Conservation (phyloP, 805 yeast genomes). For the Candida orba region DNA sequence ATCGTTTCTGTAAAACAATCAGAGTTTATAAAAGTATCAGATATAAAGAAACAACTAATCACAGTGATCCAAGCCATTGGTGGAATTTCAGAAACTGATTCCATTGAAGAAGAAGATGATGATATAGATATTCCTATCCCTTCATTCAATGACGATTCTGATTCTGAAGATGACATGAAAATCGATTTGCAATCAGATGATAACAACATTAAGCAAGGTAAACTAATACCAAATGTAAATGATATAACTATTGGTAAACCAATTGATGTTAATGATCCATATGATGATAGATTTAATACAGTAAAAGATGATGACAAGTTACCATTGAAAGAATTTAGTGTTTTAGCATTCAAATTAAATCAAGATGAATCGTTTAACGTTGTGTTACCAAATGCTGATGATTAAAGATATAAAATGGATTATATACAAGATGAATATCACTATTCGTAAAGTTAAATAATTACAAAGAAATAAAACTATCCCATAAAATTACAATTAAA, state of each 20-base stretch:
- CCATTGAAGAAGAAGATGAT: constrained; percentile 10
- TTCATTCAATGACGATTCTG: constrained; percentile 25
- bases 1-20: constrained; percentile 20
- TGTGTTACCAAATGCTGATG: constrained; percentile 12
- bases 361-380: constrained; percentile 16
- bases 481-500: constrained; percentile 4
- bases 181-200: background rate
- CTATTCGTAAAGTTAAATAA: background rate
- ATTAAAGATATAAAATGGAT: no score
- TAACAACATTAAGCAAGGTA: constrained; percentile 1
- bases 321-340: constrained; percentile 10
- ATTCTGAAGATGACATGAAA: constrained; percentile 22
- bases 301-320: constrained; percentile 9
- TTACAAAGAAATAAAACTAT: background rate
- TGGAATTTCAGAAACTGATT: constrained; percentile 26
- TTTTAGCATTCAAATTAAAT: constrained; percentile 15
- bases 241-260: constrained; percentile 17
- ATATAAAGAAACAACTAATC: constrained; percentile 26
- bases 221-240: constrained; percentile 8
- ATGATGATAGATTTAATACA: constrained; percentile 16
- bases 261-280: constrained; percentile 14
- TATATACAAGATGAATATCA: no score
- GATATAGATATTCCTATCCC: constrained; percentile 34
- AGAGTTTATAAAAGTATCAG: constrained; percentile 12
- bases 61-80: constrained; percentile 40